Evolutionary conservation across 805 yeast genomes (phyloP).

Genomic region (Myxozyma neotropica): DNA sequence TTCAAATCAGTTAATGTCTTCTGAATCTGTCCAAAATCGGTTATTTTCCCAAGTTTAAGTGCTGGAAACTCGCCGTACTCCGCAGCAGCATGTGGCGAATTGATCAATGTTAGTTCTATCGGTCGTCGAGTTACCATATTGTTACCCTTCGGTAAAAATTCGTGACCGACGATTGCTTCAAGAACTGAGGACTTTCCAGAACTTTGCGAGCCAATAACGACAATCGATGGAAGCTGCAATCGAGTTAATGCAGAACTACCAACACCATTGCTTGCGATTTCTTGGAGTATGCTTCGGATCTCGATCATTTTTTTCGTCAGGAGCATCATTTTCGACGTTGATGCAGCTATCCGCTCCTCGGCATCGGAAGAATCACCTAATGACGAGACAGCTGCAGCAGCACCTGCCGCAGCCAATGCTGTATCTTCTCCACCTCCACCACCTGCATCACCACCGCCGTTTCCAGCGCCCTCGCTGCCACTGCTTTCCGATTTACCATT

Average conservation of each 20-base stretch:
- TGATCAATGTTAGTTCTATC: slow-evolving; percentile 87
- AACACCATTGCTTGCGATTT: slow-evolving; percentile 73
- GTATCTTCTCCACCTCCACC: slow-evolving; percentile 45
- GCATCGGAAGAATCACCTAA: slow-evolving; percentile 49
- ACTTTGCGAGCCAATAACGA: slow-evolving; percentile 95
- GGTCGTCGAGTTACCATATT: slow-evolving; percentile 99
- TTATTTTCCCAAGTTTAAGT: slow-evolving; percentile 73
- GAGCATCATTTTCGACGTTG: slow-evolving; percentile 73
- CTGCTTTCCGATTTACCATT: slow-evolving; percentile 29
- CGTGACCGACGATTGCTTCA: slow-evolving; percentile 97
- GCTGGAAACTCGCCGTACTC: slow-evolving; percentile 95
- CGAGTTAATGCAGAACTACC: slow-evolving; percentile 23
- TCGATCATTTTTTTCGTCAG: slow-evolving; percentile 97
- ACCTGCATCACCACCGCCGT: slow-evolving; percentile 24
- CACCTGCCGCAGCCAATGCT: slow-evolving; percentile 57
- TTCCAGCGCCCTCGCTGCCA: slow-evolving; percentile 36
- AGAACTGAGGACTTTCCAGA: slow-evolving; percentile 96
- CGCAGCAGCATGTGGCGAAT: slow-evolving; percentile 77
- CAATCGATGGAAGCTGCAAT: slow-evolving; percentile 87
- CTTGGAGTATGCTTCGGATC: slow-evolving; percentile 75
- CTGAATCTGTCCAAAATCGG: slow-evolving; percentile 88
- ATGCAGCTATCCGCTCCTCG: slow-evolving; percentile 50
- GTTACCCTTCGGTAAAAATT: slow-evolving; percentile 93
- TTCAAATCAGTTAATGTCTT: slow-evolving; percentile 83
- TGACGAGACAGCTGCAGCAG: slow-evolving; percentile 53